Evolutionary conservation across 805 yeast species (phyloP).

Genomic region (Ogataea corticis): DNA sequence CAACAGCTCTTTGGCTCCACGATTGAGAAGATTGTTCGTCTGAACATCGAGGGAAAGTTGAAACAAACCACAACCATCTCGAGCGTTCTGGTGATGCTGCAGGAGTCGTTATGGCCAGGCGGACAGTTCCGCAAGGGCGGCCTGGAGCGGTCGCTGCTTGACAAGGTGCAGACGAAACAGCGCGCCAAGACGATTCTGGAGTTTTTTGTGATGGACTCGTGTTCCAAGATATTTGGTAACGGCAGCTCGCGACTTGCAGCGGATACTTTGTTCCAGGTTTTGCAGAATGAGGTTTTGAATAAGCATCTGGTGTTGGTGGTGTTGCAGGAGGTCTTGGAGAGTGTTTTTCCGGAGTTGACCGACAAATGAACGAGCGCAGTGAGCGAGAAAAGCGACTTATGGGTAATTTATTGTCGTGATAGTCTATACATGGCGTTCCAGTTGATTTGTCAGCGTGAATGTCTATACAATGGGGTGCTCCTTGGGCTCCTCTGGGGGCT

Average conservation of each 20-base stretch:
- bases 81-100: constrained; percentile 36
- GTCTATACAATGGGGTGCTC: no score
- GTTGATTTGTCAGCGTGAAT: no score
- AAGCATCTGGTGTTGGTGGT: constrained; percentile 60
- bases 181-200: constrained; percentile 60
- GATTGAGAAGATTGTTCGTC: constrained; percentile 63
- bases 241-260: constrained; percentile 66
- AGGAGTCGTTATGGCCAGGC: constrained; percentile 48
- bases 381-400: no score
- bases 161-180: constrained; percentile 51
- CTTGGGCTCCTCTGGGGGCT: no score
- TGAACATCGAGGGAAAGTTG: constrained; percentile 38
- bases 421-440: no score
- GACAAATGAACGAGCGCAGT: constrained; percentile 11
- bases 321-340: constrained; percentile 56
- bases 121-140: constrained; percentile 50
- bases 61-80: constrained; percentile 47
- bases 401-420: no score
- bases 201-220: constrained; percentile 59
- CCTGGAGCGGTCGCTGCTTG: constrained; percentile 45
- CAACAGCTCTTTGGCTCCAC: constrained; percentile 89
- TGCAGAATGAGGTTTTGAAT: constrained; percentile 74
- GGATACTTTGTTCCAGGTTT: constrained; percentile 55
- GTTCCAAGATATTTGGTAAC: constrained; percentile 73
- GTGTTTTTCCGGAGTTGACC: constrained; percentile 40